Evolutionary conservation across 1,284 basidiomycete species (phyloP).

Genomic region (Binderoboletus segoi): DNA sequence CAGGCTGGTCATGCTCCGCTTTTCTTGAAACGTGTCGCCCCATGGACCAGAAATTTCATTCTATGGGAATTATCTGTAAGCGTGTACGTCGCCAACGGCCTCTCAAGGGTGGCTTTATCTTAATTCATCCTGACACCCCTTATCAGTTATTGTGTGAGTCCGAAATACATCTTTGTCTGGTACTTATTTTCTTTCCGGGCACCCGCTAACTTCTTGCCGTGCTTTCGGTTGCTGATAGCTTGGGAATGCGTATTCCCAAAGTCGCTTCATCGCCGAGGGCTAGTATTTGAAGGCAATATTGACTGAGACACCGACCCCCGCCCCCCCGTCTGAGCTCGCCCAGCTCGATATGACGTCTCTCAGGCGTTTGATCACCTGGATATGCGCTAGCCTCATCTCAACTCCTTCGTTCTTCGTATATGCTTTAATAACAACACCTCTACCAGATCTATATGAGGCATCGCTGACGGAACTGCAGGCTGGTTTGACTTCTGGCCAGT

Average conservation of each 20-base stretch:
- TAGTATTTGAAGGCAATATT: slow-evolving; percentile 11
- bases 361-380: slow-evolving; percentile 8
- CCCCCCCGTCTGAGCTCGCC: background rate
- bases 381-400: slow-evolving; percentile 8
- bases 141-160: background rate
- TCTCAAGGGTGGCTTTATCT: slow-evolving; percentile 3
- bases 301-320: background rate
- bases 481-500: slow-evolving; percentile 53
- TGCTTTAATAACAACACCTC: slow-evolving; percentile 15
- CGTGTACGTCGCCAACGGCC: background rate
- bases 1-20: too few relatives aligned
- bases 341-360: slow-evolving; percentile 2
- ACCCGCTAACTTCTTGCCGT: slow-evolving; percentile 14
- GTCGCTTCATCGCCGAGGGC: background rate
- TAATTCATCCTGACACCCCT: background rate
- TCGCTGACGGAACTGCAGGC: slow-evolving; percentile 58
- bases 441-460: slow-evolving; percentile 67
- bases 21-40: too few relatives aligned
- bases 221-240: slow-evolving; percentile 10
- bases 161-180: background rate
- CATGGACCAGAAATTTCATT: too few relatives aligned
- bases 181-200: slow-evolving; percentile 1
- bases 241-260: slow-evolving; percentile 8
- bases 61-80: background rate
- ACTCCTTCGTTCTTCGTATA: slow-evolving; percentile 8